These are phyloP conservation scores for Trichoderma endophyticum DNA, from an alignment of 2,329 filamentous ascomycete genomes.

Conservation along the genomic window DNA sequence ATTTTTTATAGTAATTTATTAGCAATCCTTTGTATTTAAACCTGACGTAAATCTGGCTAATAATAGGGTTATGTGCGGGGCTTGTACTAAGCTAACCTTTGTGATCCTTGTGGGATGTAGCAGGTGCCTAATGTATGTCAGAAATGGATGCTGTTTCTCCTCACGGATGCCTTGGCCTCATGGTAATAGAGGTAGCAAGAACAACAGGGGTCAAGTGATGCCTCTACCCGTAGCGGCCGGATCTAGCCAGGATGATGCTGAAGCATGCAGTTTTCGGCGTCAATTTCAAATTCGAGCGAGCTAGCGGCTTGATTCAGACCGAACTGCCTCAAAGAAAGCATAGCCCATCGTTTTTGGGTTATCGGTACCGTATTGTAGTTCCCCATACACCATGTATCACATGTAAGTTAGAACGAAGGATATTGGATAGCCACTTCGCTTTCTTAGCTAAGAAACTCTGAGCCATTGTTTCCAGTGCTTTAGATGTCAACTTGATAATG, in stretches of 20 bases:
- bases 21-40: too few species aligned
- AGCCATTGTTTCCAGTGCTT: too few species aligned
- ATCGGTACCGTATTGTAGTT: background rate
- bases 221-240: background rate
- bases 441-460: too few species aligned
- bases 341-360: background rate
- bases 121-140: background rate
- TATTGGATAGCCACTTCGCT: too few species aligned
- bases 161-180: background rate
- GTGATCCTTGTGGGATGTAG: too few species aligned
- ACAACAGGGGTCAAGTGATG: background rate
- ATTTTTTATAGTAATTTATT: too few species aligned
- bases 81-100: too few species aligned
- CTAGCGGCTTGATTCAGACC: background rate
- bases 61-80: too few species aligned
- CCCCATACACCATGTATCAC: too few species aligned
- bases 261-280: background rate
- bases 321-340: background rate
- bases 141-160: background rate
- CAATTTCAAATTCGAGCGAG: background rate
- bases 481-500: too few species aligned
- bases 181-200: background rate
- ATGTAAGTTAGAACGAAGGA: background rate
- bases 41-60: too few species aligned
- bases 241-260: background rate